Conservation (phyloP, 1,284 basidiomycete species). For the Ustilago lituana region DNA sequence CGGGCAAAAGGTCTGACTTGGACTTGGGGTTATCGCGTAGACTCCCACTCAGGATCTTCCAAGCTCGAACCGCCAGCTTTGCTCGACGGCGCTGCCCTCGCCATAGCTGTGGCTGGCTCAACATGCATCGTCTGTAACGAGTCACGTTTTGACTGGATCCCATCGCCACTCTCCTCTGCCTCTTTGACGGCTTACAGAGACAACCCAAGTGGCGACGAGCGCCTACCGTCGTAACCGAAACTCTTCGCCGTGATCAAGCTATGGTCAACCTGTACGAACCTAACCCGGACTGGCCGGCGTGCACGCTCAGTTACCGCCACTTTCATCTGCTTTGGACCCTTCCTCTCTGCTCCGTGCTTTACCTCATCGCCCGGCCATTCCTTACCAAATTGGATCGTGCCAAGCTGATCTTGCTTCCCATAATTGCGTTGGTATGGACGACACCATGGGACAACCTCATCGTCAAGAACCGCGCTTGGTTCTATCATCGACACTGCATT, state of each 20-base stretch:
- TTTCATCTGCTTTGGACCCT: constrained; percentile 60
- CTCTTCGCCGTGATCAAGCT: too few species aligned
- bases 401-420: constrained; percentile 55
- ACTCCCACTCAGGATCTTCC: background rate
- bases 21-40: background rate
- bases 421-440: constrained; percentile 62
- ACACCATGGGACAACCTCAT: constrained; percentile 62
- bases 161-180: too few species aligned
- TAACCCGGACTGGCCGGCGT: constrained; percentile 36
- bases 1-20: too few species aligned
- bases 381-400: constrained; percentile 55
- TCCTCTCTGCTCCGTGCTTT: constrained; percentile 50
- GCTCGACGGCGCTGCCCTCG: background rate
- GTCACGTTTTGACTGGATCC: background rate
- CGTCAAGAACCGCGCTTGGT: constrained; percentile 57
- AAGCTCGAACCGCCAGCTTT: constrained; percentile 1
- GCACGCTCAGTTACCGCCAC: constrained; percentile 53
- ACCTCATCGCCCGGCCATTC: constrained; percentile 46
- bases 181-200: too few species aligned
- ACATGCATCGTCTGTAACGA: constrained; percentile 5
- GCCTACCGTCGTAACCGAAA: too few species aligned
- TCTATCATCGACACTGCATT: constrained; percentile 57
- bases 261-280: constrained; percentile 18
- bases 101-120: background rate
- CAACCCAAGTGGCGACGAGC: too few species aligned